phyloP scores from a whole-genome alignment of 139 green algal species.

The Asterochloris sp. region DNA sequence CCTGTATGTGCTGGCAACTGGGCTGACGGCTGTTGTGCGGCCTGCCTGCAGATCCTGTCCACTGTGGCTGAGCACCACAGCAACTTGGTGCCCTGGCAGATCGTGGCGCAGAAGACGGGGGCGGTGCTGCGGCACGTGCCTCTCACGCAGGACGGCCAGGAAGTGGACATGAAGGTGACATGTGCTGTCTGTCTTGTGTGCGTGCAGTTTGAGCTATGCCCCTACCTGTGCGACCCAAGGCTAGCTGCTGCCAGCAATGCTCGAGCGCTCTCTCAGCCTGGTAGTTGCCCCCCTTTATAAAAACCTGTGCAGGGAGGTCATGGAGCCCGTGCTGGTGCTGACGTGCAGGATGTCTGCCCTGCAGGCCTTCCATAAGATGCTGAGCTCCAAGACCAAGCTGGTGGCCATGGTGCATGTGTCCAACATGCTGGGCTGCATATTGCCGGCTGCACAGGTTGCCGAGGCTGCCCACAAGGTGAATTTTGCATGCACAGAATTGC shows the following conservation, averaged over 20 bases:
- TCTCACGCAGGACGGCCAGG: slow-evolving; percentile 52
- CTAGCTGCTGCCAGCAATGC: no score
- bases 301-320: no score
- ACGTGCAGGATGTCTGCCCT: slow-evolving; percentile 30
- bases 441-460: slow-evolving; percentile 47
- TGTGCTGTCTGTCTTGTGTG: no score
- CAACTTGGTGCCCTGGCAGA: slow-evolving; percentile 98
- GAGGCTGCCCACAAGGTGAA: slow-evolving; percentile 47
- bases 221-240: no score
- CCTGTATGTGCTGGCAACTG: neutral
- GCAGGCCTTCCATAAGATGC: slow-evolving; percentile 48
- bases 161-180: slow-evolving; percentile 61
- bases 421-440: slow-evolving; percentile 87
- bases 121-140: slow-evolving; percentile 65
- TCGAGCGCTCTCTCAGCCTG: no score
- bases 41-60: slow-evolving; percentile 71
- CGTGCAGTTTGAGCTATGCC: no score
- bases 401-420: slow-evolving; percentile 90
- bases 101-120: slow-evolving; percentile 82
- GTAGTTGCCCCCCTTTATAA: no score
- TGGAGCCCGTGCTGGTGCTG: no score
- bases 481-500: neutral
- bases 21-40: neutral
- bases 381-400: slow-evolving; percentile 70
- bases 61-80: slow-evolving; percentile 96